Base-by-base conservation (phyloP, 257 asterid genomes). In the Orobanche coerulescens region DNA sequence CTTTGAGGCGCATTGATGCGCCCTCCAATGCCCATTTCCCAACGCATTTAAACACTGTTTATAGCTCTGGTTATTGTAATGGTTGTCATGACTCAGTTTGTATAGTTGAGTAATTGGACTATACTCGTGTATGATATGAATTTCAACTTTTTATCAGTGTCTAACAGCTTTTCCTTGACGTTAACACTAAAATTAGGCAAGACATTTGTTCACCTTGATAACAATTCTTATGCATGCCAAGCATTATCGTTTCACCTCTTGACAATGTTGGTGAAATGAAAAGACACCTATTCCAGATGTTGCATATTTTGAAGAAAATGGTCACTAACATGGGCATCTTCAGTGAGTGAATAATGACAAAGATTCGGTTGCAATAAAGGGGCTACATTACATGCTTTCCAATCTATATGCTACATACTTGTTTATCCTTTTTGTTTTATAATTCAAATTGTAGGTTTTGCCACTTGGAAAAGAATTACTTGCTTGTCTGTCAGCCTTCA, bases 391-490 rank as follows among this genome's bases (percentile, higher is more conserved):
- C n/a, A n/a, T 51, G 62, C 31, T 69, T 34, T 64, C 58, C 34
- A 36, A 22, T 50, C 48, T 55, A 46, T 55, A 64, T 40, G 14
- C 54, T 51, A 2, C 39, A 23, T 56, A 24, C 28, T 51, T 63
- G 10, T 47, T 25, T 4, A 14, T 52, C 39, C 50, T 13, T 8
- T 47, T 22, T 52, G n/a, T 50, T 44, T 54, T 52, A 20, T 55
- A 64, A 19, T 72, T 34, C 52, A 33, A 72, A 40, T 66, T 66
- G 34, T 67, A 93, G 98, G 85, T 76, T 71, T 71, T 93, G 77
- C 97, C 95, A 16, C 69, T 76, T 66, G 99, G 92, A 73, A 79
- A 61, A 76, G 96, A 89, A 69, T 71, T 93, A 69, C 67, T 83
- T 42, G 62, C 68, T 59, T 71, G 76, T 58, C 49, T 71, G 59